Evolutionary conservation across 2,329 filamentous ascomycete genomes (phyloP).

Genomic region (Thielaviopsis euricoi): DNA sequence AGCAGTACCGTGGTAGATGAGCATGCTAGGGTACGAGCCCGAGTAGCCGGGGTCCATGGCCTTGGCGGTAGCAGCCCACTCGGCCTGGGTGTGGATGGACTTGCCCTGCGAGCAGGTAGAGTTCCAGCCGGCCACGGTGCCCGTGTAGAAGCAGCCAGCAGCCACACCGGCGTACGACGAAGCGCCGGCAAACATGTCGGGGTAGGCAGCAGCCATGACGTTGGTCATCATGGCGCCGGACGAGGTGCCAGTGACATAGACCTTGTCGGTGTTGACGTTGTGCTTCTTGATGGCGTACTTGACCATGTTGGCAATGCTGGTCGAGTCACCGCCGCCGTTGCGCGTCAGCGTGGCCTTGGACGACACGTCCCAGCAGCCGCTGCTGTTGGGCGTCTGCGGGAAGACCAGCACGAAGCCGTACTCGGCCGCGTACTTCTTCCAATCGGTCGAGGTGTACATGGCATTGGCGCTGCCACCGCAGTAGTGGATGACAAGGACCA

Average conservation of each 20-base stretch:
- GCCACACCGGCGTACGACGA: constrained; percentile 36
- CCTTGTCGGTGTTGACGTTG: constrained; percentile 30
- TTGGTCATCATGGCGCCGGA: constrained; percentile 34
- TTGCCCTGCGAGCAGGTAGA: constrained; percentile 35
- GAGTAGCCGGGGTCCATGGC: constrained; percentile 33
- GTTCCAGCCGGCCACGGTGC: constrained; percentile 34
- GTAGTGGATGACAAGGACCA: constrained; percentile 37
- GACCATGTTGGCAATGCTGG: constrained; percentile 43
- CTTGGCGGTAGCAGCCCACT: constrained; percentile 25
- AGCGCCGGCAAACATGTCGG: constrained; percentile 35
- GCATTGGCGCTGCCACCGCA: constrained; percentile 33
- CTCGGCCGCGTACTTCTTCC: constrained; percentile 25
- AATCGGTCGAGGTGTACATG: constrained; percentile 32
- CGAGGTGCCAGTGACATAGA: constrained; percentile 36
- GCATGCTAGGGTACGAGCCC: constrained; percentile 36
- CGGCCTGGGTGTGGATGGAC: constrained; percentile 22
- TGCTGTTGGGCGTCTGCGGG: constrained; percentile 33
- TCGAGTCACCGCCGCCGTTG: constrained; percentile 38
- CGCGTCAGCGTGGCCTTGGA: constrained; percentile 33
- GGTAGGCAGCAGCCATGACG: constrained; percentile 33
- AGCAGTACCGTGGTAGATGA: constrained; percentile 39
- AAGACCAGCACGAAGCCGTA: constrained; percentile 36
- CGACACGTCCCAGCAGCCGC: constrained; percentile 41
- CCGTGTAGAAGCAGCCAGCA: constrained; percentile 34
- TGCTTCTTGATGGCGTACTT: constrained; percentile 35